These are phyloP conservation scores for Lentinula sp. DNA, from an alignment of 768 basidiomycete species.

Conservation along the genomic window DNA sequence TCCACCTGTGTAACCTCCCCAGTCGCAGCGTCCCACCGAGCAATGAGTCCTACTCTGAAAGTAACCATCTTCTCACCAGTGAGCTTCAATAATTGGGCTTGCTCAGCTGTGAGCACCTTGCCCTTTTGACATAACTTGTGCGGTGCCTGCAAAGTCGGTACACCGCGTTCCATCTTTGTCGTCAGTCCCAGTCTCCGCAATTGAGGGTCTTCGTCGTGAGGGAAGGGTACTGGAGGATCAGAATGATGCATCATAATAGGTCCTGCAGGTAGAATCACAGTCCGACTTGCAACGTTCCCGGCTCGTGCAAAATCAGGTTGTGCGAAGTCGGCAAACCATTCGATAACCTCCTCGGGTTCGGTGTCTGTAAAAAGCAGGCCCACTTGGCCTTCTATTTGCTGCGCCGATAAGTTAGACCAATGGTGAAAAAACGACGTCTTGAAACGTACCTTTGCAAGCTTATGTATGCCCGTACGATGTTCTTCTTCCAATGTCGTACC, in stretches of 20 bases:
- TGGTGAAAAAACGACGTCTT: background rate
- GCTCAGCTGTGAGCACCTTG: constrained; percentile 73
- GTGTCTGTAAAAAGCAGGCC: constrained; percentile 91
- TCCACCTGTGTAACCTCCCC: constrained; percentile 62
- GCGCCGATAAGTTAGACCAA: background rate
- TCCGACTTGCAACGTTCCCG: constrained; percentile 73
- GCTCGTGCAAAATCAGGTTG: constrained; percentile 89
- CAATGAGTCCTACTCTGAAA: constrained; percentile 67
- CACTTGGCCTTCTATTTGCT: constrained; percentile 95
- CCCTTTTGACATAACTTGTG: constrained; percentile 85
- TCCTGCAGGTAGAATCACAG: constrained; percentile 73
- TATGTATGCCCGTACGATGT: constrained; percentile 68
- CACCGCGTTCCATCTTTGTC: constrained; percentile 81
- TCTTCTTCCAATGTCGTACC: constrained; percentile 86
- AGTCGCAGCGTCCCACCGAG: constrained; percentile 65
- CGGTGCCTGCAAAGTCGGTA: constrained; percentile 75
- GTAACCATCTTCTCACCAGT: constrained; percentile 85
- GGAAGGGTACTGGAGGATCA: constrained; percentile 78
- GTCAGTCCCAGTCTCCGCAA: constrained; percentile 85
- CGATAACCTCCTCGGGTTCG: constrained; percentile 83
- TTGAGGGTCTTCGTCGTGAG: constrained; percentile 97
- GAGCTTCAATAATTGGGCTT: constrained; percentile 90
- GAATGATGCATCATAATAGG: constrained; percentile 80
- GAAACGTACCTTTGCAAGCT: constrained; percentile 66
- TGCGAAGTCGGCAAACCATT: constrained; percentile 90